Percentiles rank a stretch among this genome's conserved stretches.
Conservation (phyloP, 2,329 filamentous ascomycete species). For the Aspergillus japonicus region DNA sequence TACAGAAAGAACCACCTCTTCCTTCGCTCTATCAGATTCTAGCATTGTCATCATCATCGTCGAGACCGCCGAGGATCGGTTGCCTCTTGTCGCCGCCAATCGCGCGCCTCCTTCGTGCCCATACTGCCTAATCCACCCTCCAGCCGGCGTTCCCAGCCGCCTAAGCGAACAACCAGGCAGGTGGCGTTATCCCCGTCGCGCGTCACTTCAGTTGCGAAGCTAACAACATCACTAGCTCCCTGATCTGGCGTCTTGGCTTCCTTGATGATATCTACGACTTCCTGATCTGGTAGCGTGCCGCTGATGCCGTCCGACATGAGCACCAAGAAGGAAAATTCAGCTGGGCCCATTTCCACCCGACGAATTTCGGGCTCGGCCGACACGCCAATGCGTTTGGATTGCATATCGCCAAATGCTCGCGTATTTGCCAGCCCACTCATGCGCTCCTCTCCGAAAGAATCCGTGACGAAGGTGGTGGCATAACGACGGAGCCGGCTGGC, state of each 20-base stretch:
- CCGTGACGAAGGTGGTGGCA: conserved; percentile 82
- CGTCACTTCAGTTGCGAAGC: conserved; percentile 84
- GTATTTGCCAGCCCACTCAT: conserved; percentile 93
- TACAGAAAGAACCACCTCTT: conserved; percentile 3
- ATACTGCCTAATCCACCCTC: conserved; percentile 87
- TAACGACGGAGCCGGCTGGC: conserved; percentile 80
- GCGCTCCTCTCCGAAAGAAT: conserved; percentile 96
- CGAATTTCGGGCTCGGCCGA: conserved; percentile 89
- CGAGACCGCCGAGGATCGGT: conserved; percentile 73
- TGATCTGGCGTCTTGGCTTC: conserved; percentile 89
- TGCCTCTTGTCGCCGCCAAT: conserved; percentile 77
- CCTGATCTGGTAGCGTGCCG: conserved; percentile 82
- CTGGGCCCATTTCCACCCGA: conserved; percentile 73
- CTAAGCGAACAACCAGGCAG: conserved; percentile 61
- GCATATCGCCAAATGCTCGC: conserved; percentile 89
- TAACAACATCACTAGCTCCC: conserved; percentile 73
- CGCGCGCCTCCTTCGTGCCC: conserved; percentile 87
- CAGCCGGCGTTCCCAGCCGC: conserved; percentile 61
- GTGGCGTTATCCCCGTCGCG: conserved; percentile 64
- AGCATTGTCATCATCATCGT: conserved; percentile 30
- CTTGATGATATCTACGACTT: conserved; percentile 94
- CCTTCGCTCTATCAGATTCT: conserved; percentile 6
- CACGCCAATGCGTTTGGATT: conserved; percentile 87
- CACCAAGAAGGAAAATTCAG: conserved; percentile 85
- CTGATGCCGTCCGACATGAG: conserved; percentile 87